Evolutionary conservation across 805 yeast species (phyloP).

Genomic region (Hagleromyces aurorensis): DNA sequence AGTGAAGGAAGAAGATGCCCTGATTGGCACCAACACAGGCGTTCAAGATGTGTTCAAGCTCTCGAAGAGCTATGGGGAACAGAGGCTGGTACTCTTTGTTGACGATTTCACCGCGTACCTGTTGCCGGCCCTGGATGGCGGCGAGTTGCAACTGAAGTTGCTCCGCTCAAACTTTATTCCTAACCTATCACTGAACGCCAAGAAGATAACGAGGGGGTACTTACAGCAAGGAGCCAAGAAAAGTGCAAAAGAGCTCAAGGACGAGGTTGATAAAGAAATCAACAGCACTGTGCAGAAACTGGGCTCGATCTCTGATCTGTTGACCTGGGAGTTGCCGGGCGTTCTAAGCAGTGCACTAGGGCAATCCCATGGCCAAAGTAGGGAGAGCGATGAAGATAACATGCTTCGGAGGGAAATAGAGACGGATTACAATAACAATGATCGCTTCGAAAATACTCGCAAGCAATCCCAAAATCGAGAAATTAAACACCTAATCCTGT

Average conservation of each 20-base stretch:
- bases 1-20: constrained; percentile 6
- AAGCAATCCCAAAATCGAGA: constrained; percentile 30
- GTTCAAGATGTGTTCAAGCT: constrained; percentile 12
- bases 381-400: constrained; percentile 9
- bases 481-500: constrained; percentile 59
- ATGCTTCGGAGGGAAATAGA: constrained; percentile 42
- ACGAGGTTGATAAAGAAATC: constrained; percentile 27
- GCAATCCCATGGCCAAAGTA: too few species aligned
- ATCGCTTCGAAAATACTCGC: constrained; percentile 37
- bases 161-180: constrained; percentile 30
- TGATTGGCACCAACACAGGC: too few species aligned
- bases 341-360: constrained; percentile 7
- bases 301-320: constrained; percentile 17
- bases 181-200: constrained; percentile 39
- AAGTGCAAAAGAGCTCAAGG: constrained; percentile 19
- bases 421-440: constrained; percentile 42
- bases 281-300: constrained; percentile 9
- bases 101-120: constrained; percentile 40
- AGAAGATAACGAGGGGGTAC: constrained; percentile 36
- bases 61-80: constrained; percentile 5
- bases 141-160: constrained; percentile 33
- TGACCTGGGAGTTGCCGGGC: constrained; percentile 17
- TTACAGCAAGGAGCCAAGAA: constrained; percentile 3
- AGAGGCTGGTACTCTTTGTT: constrained; percentile 29
- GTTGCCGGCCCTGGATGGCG: constrained; percentile 37